These are phyloP conservation scores for Mycosphaerelloides madeirae DNA, from an alignment of 2,329 filamentous ascomycete genomes.

Conservation along the genomic window DNA sequence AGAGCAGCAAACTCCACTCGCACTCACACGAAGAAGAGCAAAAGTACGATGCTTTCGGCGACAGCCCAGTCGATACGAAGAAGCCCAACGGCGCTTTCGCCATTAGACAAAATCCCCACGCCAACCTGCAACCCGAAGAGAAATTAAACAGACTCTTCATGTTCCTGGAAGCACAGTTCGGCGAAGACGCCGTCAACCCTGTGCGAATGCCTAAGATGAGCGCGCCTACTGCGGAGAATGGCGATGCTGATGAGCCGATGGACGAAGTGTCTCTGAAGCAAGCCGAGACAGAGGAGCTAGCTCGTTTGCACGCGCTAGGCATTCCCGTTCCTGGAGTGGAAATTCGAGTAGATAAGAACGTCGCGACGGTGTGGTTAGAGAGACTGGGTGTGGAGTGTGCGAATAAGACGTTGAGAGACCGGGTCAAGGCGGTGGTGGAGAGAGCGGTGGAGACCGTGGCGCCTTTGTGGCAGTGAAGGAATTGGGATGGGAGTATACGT, in stretches of 20 bases:
- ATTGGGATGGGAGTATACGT: too few species aligned
- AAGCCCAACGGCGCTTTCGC: conserved; percentile 4
- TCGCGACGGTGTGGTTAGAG: conserved; percentile 88
- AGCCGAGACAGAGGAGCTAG: conserved; percentile 63
- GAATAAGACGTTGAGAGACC: conserved; percentile 69
- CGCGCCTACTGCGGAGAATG: conserved; percentile 6
- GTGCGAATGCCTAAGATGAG: conserved; percentile 60
- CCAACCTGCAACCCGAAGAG: conserved; percentile 65
- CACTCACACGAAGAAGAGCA: conserved; percentile 26
- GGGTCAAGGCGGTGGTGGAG: conserved; percentile 85
- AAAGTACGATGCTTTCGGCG: conserved; percentile 10
- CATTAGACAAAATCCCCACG: conserved; percentile 62
- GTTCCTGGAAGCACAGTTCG: conserved; percentile 97
- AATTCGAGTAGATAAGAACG: conserved; percentile 81
- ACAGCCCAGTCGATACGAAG: conserved; percentile 8
- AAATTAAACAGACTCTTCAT: conserved; percentile 81
- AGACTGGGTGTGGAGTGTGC: conserved; percentile 82
- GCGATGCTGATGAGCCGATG: conserved; percentile 33
- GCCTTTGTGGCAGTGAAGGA: conserved; percentile 18
- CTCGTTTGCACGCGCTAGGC: conserved; percentile 73
- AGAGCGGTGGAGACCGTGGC: conserved; percentile 47
- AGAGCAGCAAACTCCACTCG: conserved; percentile 54
- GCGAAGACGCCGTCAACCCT: conserved; percentile 72
- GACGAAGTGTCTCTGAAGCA: conserved; percentile 47
- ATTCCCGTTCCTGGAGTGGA: conserved; percentile 87